Conservation (phyloP, 2,329 filamentous ascomycete genomes). For the Fusarium armeniacum region DNA sequence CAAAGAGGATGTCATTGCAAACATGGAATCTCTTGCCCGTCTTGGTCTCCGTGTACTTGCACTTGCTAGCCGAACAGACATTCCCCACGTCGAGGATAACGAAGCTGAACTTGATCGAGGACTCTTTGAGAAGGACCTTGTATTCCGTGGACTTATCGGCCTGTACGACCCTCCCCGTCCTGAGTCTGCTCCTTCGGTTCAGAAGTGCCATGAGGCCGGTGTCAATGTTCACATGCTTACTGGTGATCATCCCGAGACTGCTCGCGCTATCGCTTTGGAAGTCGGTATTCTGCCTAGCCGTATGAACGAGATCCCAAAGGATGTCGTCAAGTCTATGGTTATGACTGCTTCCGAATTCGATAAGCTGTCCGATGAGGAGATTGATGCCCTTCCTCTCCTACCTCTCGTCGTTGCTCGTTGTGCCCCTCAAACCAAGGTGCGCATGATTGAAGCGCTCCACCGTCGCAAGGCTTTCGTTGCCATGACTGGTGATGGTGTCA, state of each 20-base stretch:
- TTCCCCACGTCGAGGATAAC: constrained; percentile 53
- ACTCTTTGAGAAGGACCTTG: constrained; percentile 71
- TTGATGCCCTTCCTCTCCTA: constrained; percentile 72
- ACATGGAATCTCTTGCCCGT: constrained; percentile 76
- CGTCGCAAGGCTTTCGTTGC: constrained; percentile 74
- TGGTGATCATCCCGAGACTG: constrained; percentile 76
- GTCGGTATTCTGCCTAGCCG: constrained; percentile 72
- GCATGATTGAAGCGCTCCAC: constrained; percentile 81
- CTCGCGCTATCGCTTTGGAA: constrained; percentile 73
- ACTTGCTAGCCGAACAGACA: constrained; percentile 68
- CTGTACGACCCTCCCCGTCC: constrained; percentile 80
- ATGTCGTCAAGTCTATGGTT: constrained; percentile 71
- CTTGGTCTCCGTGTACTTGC: constrained; percentile 79
- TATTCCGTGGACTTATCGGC: constrained; percentile 77
- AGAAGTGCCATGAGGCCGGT: constrained; percentile 71
- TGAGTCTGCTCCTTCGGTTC: constrained; percentile 73
- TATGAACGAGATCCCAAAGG: constrained; percentile 64
- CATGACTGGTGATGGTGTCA: constrained; percentile 81
- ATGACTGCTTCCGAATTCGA: constrained; percentile 79
- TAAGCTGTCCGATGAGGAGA: constrained; percentile 72
- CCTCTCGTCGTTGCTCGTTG: constrained; percentile 79
- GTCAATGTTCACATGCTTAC: constrained; percentile 79
- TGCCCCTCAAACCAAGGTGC: constrained; percentile 78
- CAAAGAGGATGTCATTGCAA: constrained; percentile 70
- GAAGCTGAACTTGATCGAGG: constrained; percentile 64